These are phyloP conservation scores for Fonsecaea nubica DNA, from an alignment of 2,329 filamentous ascomycete genomes.

Conservation along the genomic window DNA sequence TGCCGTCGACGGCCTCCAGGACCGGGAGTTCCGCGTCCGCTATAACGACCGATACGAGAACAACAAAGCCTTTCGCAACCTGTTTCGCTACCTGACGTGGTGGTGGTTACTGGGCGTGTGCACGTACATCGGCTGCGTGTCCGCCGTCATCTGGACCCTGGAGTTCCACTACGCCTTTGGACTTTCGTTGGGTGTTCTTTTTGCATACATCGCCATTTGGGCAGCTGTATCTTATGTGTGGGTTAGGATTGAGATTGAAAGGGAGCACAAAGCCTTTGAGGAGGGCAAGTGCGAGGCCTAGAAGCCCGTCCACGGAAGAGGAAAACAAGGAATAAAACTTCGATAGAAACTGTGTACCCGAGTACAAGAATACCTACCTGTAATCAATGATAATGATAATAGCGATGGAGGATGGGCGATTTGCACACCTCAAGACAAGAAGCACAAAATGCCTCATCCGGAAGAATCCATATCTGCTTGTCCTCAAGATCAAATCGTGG, in stretches of 20 bases:
- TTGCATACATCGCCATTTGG: constrained; percentile 30
- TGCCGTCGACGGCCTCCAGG: constrained; percentile 31
- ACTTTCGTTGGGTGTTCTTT: constrained; percentile 27
- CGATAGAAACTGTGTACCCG: not conserved
- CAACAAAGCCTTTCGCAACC: constrained; percentile 23
- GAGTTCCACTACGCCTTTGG: constrained; percentile 32
- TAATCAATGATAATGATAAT: not conserved
- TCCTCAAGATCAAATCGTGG: not conserved
- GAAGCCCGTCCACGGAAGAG: not conserved
- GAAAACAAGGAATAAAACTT: not conserved
- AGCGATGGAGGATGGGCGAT: not conserved
- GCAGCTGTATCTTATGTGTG: constrained; percentile 29
- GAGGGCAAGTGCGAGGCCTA: constrained; percentile 10
- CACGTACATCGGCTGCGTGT: constrained; percentile 29
- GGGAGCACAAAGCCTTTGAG: constrained; percentile 27
- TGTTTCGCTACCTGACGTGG: constrained; percentile 29
- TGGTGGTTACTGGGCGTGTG: constrained; percentile 29
- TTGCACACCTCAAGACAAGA: not conserved
- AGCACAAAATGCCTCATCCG: not conserved
- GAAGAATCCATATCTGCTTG: not conserved
- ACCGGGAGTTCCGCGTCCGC: constrained; percentile 29
- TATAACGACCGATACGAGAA: constrained; percentile 32
- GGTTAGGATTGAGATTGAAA: constrained; percentile 35
- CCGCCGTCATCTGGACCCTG: constrained; percentile 31
- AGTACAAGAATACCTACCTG: too few relatives aligned